A percentile compares a stretch with the other conserved stretches of the same genome.
Conservation (phyloP, 768 basidiomycete species). For the Trametes sanguinea region DNA sequence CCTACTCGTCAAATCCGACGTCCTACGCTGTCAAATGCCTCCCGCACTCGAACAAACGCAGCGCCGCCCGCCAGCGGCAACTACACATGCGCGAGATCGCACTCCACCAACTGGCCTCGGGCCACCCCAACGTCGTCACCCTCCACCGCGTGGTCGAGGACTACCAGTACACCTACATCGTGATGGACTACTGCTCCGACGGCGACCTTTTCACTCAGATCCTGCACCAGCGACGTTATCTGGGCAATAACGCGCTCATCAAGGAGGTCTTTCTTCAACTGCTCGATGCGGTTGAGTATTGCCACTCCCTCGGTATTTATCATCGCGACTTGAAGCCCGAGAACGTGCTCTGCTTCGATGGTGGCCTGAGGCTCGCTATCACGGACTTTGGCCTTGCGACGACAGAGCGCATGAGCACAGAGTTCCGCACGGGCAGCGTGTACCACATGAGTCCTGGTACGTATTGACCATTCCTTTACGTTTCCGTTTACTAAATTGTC, state of each 20-base stretch:
- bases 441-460: slow-evolving; percentile 96
- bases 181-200: slow-evolving; percentile 91
- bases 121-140: slow-evolving; percentile 81
- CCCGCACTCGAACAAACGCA: slow-evolving; percentile 50
- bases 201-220: slow-evolving; percentile 95
- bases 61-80: slow-evolving; percentile 60
- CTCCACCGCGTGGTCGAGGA: slow-evolving; percentile 89
- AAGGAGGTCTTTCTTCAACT: slow-evolving; percentile 91
- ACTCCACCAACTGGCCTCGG: slow-evolving; percentile 73
- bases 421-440: slow-evolving; percentile 95
- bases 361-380: slow-evolving; percentile 76
- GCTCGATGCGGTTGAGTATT: slow-evolving; percentile 90
- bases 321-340: slow-evolving; percentile 98
- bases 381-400: slow-evolving; percentile 97
- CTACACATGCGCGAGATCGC: slow-evolving; percentile 89
- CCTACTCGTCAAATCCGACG: slow-evolving; percentile 43
- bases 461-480: slow-evolving; percentile 27
- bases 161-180: slow-evolving; percentile 76
- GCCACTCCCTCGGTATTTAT: slow-evolving; percentile 89
- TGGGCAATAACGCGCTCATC: slow-evolving; percentile 84
- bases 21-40: slow-evolving; percentile 94
- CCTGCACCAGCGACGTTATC: slow-evolving; percentile 70
- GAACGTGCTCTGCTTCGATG: slow-evolving; percentile 85
- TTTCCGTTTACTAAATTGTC: slow-evolving; percentile 25
- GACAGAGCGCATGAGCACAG: slow-evolving; percentile 78